These are phyloP conservation scores for Boletus sp. DNA, from an alignment of 1,284 basidiomycete genomes.

Conservation along the genomic window DNA sequence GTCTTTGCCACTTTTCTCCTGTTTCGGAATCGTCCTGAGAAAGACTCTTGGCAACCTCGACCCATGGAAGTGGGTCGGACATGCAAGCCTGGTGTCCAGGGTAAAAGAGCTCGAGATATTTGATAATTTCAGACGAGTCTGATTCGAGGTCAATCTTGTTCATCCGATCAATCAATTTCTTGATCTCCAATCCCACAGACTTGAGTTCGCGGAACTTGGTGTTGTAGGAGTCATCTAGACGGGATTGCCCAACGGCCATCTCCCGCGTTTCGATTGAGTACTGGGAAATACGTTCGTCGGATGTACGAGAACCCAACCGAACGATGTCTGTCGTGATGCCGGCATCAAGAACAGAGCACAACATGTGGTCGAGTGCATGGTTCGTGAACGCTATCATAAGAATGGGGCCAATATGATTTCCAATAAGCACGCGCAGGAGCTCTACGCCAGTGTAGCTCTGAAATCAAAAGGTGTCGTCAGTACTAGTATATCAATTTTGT, in stretches of 20 bases:
- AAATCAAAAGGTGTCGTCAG: not conserved
- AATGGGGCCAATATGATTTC: slow-evolving; percentile 49
- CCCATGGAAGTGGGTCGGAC: slow-evolving; percentile 40
- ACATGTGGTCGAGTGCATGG: slow-evolving; percentile 70
- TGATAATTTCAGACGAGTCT: slow-evolving; percentile 34
- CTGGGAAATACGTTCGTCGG: slow-evolving; percentile 54
- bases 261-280: slow-evolving; percentile 59
- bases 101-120: slow-evolving; percentile 39
- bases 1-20: slow-evolving; percentile 20
- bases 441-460: slow-evolving; percentile 64
- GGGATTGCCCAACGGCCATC: slow-evolving; percentile 39
- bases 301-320: slow-evolving; percentile 57
- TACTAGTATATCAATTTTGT: not conserved
- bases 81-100: slow-evolving; percentile 44
- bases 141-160: slow-evolving; percentile 37
- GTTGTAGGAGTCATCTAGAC: slow-evolving; percentile 35
- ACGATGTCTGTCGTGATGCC: slow-evolving; percentile 59
- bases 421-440: slow-evolving; percentile 53
- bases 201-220: slow-evolving; percentile 42
- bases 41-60: slow-evolving; percentile 27
- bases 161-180: slow-evolving; percentile 42
- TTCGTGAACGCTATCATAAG: slow-evolving; percentile 73
- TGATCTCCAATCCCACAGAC: slow-evolving; percentile 42
- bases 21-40: slow-evolving; percentile 21
- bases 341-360: slow-evolving; percentile 56